Base-by-base conservation (phyloP, 2,329 filamentous ascomycete species). In the Hymenoscyphus occultus region DNA sequence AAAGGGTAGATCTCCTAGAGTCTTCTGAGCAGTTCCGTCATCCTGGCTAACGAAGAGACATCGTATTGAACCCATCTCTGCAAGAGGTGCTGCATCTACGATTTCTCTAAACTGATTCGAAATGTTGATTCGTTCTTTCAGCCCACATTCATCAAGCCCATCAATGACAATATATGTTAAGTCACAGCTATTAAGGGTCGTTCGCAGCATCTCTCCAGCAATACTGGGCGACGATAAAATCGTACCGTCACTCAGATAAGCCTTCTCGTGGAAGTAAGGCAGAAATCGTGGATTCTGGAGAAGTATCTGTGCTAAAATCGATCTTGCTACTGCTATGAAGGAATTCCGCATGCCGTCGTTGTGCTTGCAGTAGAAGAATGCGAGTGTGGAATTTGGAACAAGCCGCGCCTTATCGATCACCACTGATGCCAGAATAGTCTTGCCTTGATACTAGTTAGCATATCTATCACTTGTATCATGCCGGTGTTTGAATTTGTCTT, bases 281-380 rank as follows among this genome's bases (percentile, higher is more conserved):
- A 77, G 59, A 5, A 77, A 45, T 22, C 72, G 60, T 22, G 54
- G 56, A 31, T 75, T 70, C 35, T 75, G 72, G 14, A 58, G 42
- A 3, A 78, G 60, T 2, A 78, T 61, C 62, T 80, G 78, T 9
- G 68, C 64, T 5, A 80, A 63, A 19, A 80, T 59, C 5, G 68
- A 72, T 64, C 75, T 72, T 5, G 74, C 70, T 54, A 79, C 68
- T 6, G 70, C 65, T 6, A 74, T 66, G 56, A 77, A 78, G 0
- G 70, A 74, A 64, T 74, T 71, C 22, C 72, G 71, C 3, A 70
- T 58, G 3, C 59, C 22, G 58, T 78, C 72, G 5, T 67, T 69
- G 51, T 76, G 65, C 57, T 75, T 77, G 70, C 76, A 80, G 66
- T 79, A 80, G 71, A 79, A 79, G 69, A 71, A 79, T n/a, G 40